phyloP scores from a whole-genome alignment of 371 early-diverging fungal genomes.

The Batkoa obscura region DNA sequence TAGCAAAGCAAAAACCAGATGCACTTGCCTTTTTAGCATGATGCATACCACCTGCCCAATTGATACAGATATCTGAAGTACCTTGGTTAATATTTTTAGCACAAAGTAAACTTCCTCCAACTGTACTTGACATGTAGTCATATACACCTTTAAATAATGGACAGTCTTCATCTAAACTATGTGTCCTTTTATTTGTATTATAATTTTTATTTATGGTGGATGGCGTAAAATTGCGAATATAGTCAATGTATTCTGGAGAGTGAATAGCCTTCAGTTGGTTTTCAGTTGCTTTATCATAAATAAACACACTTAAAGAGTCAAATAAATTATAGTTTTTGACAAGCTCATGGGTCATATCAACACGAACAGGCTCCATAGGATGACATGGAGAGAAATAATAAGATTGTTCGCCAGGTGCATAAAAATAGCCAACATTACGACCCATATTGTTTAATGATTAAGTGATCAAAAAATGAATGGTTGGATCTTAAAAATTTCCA shows the following conservation, averaged over 20 bases:
- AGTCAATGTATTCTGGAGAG: slow-evolving; percentile 97
- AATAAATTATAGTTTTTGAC: slow-evolving; percentile 89
- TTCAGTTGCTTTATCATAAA: slow-evolving; percentile 49
- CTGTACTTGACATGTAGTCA: slow-evolving; percentile 85
- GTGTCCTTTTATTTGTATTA: slow-evolving; percentile 61
- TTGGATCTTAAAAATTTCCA: too few relatives aligned
- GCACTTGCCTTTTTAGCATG: slow-evolving; percentile 96
- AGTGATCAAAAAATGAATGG: too few relatives aligned
- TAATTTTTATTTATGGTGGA: slow-evolving; percentile 68
- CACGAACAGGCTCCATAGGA: slow-evolving; percentile 99
- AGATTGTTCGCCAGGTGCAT: slow-evolving; percentile 11
- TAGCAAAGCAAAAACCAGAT: slow-evolving; percentile 98
- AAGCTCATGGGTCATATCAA: slow-evolving; percentile 94
- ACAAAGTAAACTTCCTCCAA: slow-evolving; percentile 82
- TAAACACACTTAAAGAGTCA: slow-evolving; percentile 15
- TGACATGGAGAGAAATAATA: slow-evolving; percentile 80
- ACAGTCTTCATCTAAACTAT: slow-evolving; percentile 78
- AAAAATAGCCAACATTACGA: too few relatives aligned
- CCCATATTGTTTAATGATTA: too few relatives aligned
- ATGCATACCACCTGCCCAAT: slow-evolving; percentile 99
- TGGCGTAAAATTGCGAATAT: slow-evolving; percentile 79
- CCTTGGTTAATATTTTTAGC: slow-evolving; percentile 80
- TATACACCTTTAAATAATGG: slow-evolving; percentile 94
- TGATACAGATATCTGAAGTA: slow-evolving; percentile 87
- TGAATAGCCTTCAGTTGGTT: slow-evolving; percentile 96